Conservation (phyloP, 345 rosid species). For the Boechera stricta region DNA sequence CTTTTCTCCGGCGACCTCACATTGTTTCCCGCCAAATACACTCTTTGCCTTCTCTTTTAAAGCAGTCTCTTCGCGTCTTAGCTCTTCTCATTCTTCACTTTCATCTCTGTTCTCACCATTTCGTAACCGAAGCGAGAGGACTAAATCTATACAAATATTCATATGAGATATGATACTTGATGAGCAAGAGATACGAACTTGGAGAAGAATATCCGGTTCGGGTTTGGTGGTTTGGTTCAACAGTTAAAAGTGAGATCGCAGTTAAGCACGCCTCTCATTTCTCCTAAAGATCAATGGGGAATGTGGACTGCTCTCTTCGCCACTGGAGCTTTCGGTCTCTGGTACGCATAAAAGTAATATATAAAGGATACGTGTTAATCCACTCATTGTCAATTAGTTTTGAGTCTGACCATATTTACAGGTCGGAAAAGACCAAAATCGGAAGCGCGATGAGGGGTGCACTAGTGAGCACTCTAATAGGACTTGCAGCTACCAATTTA, state of each 20-base stretch:
- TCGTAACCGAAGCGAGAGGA: background rate
- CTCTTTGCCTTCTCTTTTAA: background rate
- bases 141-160: too few species aligned
- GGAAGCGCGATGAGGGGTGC: constrained; percentile 83
- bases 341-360: background rate
- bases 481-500: constrained; percentile 58
- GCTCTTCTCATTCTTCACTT: background rate
- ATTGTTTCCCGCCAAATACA: constrained; percentile 40
- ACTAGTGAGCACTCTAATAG: constrained; percentile 69
- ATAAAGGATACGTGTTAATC: background rate
- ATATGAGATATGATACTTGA: too few species aligned
- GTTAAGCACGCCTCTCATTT: background rate
- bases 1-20: constrained; percentile 24
- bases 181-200: too few species aligned
- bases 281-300: background rate
- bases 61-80: background rate
- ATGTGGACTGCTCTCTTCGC: constrained; percentile 8
- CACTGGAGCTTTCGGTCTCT: background rate
- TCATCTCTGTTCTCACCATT: background rate
- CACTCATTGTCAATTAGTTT: background rate
- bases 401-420: constrained; percentile 27
- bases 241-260: background rate
- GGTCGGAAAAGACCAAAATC: constrained; percentile 76
- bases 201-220: too few species aligned
- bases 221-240: too few species aligned